A percentile compares a stretch with the other conserved stretches of the same genome.
Conservation (phyloP, 2,329 filamentous ascomycete species). For the Orbilia quercus region DNA sequence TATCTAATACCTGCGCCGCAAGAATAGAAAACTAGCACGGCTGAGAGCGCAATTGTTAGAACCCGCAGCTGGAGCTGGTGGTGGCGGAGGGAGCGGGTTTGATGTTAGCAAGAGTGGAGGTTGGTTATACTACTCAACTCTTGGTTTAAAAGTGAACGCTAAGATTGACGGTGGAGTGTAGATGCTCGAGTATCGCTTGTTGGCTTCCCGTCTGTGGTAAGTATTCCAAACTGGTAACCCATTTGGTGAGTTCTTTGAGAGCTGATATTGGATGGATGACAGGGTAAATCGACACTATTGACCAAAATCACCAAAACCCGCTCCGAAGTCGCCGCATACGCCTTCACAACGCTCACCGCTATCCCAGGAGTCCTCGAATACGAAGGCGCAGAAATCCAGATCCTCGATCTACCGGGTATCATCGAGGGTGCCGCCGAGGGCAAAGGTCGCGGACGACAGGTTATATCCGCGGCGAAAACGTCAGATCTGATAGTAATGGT, state of each 20-base stretch:
- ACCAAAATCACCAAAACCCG: slow-evolving; percentile 99
- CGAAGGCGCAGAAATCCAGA: slow-evolving; percentile 96
- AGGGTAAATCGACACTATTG: slow-evolving; percentile 93
- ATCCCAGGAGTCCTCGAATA: slow-evolving; percentile 98
- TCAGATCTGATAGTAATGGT: slow-evolving; percentile 98
- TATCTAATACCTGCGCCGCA: background rate
- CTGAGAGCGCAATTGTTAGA: slow-evolving; percentile 94
- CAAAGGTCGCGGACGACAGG: slow-evolving; percentile 93
- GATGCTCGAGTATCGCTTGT: slow-evolving; percentile 97
- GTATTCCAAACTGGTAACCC: too few relatives aligned
- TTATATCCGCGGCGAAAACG: slow-evolving; percentile 97
- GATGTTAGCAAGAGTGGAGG: slow-evolving; percentile 90
- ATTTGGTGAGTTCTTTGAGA: too few relatives aligned
- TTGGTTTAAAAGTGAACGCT: too few relatives aligned
- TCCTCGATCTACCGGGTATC: slow-evolving; percentile 96
- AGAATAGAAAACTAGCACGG: slow-evolving; percentile 86
- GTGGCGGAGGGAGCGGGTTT: slow-evolving; percentile 81
- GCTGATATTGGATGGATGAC: background rate
- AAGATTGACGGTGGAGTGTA: too few relatives aligned
- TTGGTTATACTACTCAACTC: slow-evolving; percentile 21
- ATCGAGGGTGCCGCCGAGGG: slow-evolving; percentile 97
- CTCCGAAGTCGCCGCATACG: slow-evolving; percentile 93
- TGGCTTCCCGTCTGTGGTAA: slow-evolving; percentile 92
- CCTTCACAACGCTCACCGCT: slow-evolving; percentile 96
- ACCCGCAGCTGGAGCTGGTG: slow-evolving; percentile 80